Conservation (phyloP, 768 basidiomycete species). For the Lentinula lateritia region DNA sequence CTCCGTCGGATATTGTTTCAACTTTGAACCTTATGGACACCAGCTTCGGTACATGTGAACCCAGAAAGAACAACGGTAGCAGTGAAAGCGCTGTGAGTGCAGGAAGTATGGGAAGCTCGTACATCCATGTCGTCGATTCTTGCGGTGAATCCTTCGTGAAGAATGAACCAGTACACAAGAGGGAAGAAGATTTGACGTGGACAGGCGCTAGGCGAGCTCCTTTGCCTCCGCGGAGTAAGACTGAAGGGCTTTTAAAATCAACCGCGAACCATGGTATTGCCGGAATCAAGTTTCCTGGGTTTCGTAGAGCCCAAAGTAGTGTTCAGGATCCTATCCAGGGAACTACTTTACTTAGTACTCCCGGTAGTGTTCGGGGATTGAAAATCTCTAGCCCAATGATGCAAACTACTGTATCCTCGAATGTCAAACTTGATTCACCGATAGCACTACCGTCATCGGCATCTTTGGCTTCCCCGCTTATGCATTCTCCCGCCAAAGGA, state of each 20-base stretch:
- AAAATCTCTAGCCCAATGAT: not conserved
- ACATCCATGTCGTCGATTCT: not conserved
- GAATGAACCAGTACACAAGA: not conserved
- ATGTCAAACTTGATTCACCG: not conserved
- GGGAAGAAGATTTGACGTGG: not conserved
- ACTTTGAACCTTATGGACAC: too few relatives aligned
- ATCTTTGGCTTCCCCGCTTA: not conserved
- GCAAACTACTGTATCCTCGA: not conserved
- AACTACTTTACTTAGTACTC: not conserved
- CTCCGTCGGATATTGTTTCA: too few relatives aligned
- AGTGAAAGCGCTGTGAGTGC: conserved; percentile 1
- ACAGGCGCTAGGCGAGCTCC: not conserved
- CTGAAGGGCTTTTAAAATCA: not conserved
- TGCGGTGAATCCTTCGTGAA: not conserved
- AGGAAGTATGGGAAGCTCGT: conserved; percentile 1
- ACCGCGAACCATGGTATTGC: not conserved
- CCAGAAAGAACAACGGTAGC: not conserved
- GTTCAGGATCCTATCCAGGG: not conserved
- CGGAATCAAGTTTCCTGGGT: not conserved
- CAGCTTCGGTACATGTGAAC: not conserved
- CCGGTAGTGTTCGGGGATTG: not conserved
- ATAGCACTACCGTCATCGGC: not conserved
- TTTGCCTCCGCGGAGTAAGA: not conserved
- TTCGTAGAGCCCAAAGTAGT: not conserved
- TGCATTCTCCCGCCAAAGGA: not conserved